Evolutionary conservation across 2,329 filamentous ascomycete species (phyloP), one percentile per base, ranked within the genome.

Genomic region (Colletotrichum melonis): DNA sequence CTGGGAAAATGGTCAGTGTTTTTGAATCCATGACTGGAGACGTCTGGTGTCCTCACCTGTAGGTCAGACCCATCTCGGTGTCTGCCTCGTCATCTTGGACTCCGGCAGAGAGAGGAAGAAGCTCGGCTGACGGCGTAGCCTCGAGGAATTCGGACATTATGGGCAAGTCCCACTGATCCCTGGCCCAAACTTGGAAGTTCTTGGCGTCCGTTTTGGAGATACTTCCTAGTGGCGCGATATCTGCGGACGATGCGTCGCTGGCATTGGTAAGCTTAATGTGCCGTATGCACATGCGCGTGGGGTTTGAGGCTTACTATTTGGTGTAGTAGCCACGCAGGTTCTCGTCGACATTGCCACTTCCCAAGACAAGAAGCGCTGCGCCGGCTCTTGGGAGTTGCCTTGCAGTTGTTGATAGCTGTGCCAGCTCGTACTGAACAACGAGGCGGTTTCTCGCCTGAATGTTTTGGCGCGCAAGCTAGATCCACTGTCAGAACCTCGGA

Each of bases 381-480:
- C 88, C 87, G 3, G 78, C 78, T 38, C 86, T 84, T 5, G 84
- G 84, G 2, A 87, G 83, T 24, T 88, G 82, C n/a, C 91, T 86
- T 2, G 90, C 87, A 7, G 86, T 89, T 0, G 90, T 90, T 2
- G 92, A 83, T 28, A 92, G 81, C 63, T 92, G 90, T 0, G 90
- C 91, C 75, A 92, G 90, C 30, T 89, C 82, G 79, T 93, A 94
- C 8, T 89, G 85, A 2, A 90, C 83, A 2, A 94, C 90, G 88
- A 93, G 92, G 55, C 92, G 84, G 22, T 87, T 85, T 11, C 91
- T 84, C 5, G 91, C 91, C 72, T 93, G 92, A 65, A 93, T 90
- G 78, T 93, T 93, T 76, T 93, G 91, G n/a, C 91, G 81, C 0
- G 90, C 90, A 1, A 92, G 60, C 60, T 63, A n/a, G 4, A 52